phyloP scores from a whole-genome alignment of 805 yeast genomes.

The Blastobotrys robertii region DNA sequence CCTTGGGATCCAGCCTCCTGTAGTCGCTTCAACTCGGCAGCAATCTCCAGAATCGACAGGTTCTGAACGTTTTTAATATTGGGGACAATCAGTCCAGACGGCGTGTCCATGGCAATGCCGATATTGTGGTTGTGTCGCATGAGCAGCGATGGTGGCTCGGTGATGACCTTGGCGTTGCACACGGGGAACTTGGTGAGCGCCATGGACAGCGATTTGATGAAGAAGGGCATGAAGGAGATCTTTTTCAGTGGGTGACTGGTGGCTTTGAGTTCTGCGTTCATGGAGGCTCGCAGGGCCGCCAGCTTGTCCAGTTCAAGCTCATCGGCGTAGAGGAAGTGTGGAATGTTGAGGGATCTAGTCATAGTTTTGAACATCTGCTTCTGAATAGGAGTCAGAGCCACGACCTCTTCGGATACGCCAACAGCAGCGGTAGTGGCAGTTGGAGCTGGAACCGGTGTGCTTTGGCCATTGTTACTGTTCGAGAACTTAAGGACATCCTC shows the following conservation, averaged over 20 bases:
- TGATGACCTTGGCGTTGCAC: slow-evolving; percentile 20
- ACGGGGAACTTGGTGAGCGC: slow-evolving; percentile 22
- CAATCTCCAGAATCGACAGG: slow-evolving; percentile 22
- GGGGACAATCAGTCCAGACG: slow-evolving; percentile 27
- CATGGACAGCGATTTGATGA: slow-evolving; percentile 27
- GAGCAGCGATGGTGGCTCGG: slow-evolving; percentile 18
- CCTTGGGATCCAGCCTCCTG: slow-evolving; percentile 21
- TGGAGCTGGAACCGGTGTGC: slow-evolving; percentile 1
- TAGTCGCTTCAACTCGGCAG: slow-evolving; percentile 21
- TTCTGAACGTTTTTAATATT: slow-evolving; percentile 23
- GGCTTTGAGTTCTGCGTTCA: slow-evolving; percentile 16
- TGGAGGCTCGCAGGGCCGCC: slow-evolving; percentile 14
- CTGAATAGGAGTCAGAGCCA: slow-evolving; percentile 21
- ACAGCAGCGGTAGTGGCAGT: slow-evolving; percentile 4
- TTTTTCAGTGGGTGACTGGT: slow-evolving; percentile 8
- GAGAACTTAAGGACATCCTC: slow-evolving; percentile 22
- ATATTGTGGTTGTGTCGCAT: slow-evolving; percentile 23
- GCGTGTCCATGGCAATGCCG: slow-evolving; percentile 29
- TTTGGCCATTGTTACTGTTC: neutral
- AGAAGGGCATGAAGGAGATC: slow-evolving; percentile 27
- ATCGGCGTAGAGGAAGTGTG: slow-evolving; percentile 28
- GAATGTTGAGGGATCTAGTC: slow-evolving; percentile 25
- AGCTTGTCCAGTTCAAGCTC: slow-evolving; percentile 24
- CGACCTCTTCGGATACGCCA: slow-evolving; percentile 3
- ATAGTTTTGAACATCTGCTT: slow-evolving; percentile 27